A percentile compares a stretch with the other conserved stretches of the same genome.
These are phyloP conservation scores for Ocimum tenuiflorum DNA, from an alignment of 257 asterid genomes.

Conservation along the genomic window DNA sequence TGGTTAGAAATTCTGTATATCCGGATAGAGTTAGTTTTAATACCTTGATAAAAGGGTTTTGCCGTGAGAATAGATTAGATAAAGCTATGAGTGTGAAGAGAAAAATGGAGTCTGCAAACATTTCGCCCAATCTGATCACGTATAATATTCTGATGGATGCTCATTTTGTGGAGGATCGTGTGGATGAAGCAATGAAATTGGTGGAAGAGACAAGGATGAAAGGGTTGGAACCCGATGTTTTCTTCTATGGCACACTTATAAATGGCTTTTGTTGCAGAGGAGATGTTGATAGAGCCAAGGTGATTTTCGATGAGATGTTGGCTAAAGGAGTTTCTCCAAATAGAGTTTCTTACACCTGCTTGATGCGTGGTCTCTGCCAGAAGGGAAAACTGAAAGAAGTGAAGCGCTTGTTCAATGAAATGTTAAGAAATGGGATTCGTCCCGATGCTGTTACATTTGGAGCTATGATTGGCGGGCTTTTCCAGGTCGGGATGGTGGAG, in stretches of 20 bases:
- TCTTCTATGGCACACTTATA: slow-evolving; percentile 37
- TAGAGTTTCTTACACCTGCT: slow-evolving; percentile 46
- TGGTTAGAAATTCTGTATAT: slow-evolving; percentile 30
- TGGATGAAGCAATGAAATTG: slow-evolving; percentile 36
- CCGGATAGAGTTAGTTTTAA: slow-evolving; percentile 52
- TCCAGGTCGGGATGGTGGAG: slow-evolving; percentile 36
- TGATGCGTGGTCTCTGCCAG: slow-evolving; percentile 49
- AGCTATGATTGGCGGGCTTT: slow-evolving; percentile 49
- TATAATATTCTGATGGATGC: slow-evolving; percentile 46
- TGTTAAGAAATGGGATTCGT: slow-evolving; percentile 43
- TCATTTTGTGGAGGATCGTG: slow-evolving; percentile 36
- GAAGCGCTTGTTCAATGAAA: slow-evolving; percentile 40
- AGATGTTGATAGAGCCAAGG: slow-evolving; percentile 41
- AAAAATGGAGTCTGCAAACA: slow-evolving; percentile 44
- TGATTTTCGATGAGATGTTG: slow-evolving; percentile 45
- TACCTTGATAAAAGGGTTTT: slow-evolving; percentile 55
- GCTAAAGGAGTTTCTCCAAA: slow-evolving; percentile 46
- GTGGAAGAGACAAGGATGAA: slow-evolving; percentile 48
- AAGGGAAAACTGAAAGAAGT: slow-evolving; percentile 50
- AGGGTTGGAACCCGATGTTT: slow-evolving; percentile 42
- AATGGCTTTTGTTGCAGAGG: slow-evolving; percentile 47
- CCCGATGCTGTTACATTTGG: slow-evolving; percentile 55
- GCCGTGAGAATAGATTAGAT: slow-evolving; percentile 40
- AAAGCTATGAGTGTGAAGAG: slow-evolving; percentile 44
- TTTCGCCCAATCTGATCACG: slow-evolving; percentile 36